These are phyloP conservation scores for Tanacetum coccineum DNA, from an alignment of 129 eudicot genomes.

Conservation along the genomic window DNA sequence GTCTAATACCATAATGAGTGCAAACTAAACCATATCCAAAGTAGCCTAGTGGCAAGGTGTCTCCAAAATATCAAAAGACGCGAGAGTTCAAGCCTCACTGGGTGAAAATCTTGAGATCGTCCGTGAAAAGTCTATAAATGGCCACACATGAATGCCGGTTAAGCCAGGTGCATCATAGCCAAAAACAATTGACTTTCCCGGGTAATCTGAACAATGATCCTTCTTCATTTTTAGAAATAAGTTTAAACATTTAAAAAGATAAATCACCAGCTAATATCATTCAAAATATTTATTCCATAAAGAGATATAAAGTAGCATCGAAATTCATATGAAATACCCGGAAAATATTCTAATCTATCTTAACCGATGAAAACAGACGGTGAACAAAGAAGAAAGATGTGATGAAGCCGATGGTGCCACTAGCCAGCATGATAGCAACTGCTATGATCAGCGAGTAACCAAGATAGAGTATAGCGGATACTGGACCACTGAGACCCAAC, in stretches of 20 bases:
- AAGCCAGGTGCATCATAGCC: not conserved
- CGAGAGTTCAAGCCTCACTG: not conserved
- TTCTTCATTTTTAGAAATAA: too few relatives aligned
- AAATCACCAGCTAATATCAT: too few relatives aligned
- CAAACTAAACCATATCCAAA: too few relatives aligned
- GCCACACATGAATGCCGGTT: not conserved
- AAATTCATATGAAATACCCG: too few relatives aligned
- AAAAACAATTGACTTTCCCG: not conserved
- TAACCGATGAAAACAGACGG: slow-evolving; percentile 60
- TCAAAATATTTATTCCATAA: too few relatives aligned
- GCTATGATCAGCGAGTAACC: slow-evolving; percentile 64
- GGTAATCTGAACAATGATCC: not conserved
- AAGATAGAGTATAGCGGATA: slow-evolving; percentile 51
- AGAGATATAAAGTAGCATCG: too few relatives aligned
- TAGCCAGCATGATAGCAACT: slow-evolving; percentile 54
- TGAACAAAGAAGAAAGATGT: slow-evolving; percentile 63
- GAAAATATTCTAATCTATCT: slow-evolving; percentile 38
- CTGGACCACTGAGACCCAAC: slow-evolving; percentile 51
- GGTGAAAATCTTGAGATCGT: not conserved
- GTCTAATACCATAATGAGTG: too few relatives aligned
- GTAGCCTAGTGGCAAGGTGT: too few relatives aligned
- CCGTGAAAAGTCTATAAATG: not conserved
- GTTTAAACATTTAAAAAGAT: too few relatives aligned
- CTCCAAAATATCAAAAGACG: too few relatives aligned
- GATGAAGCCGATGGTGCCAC: slow-evolving; percentile 61